Base-by-base conservation (phyloP, 2,329 filamentous ascomycete genomes). In the Fusarium kyushuense region DNA sequence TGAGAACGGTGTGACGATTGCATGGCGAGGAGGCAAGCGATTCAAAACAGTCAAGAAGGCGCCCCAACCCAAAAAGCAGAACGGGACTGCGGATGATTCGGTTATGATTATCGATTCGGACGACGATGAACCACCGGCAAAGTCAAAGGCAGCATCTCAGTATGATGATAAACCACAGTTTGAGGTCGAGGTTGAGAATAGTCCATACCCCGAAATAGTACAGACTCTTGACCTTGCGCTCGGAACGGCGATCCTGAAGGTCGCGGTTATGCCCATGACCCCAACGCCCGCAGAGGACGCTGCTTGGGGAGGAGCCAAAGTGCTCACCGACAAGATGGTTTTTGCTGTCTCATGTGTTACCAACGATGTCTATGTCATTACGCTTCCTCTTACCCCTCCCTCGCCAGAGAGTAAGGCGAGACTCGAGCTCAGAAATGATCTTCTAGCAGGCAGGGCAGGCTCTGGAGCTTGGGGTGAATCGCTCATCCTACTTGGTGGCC, bases 31-130 rank as follows among this genome's bases (percentile, higher is more conserved):
- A 45, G 88, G 88, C 13, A 83, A 83, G 51, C 81, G 82, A n/a
- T 86, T 90, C 71, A 90, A 88, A 73, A 64, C 80, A 3, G 66
- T 76, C 2, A 76, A 79, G 36, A 80, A 82, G 52, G 70, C 74
- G 17, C 63, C 69, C 3, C 67, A 69, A 11, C 78, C 78, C 59
- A 78, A 80, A 59, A 87, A 86, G 66, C 80, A 82, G 46, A 89
- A 89, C 67, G 87, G 87, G 14, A 69, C 78, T 0, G 73, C 76
- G 5, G 82, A 84, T 19, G 86, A 88, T 72, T 79, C 83, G 6
- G 81, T 90, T 29, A 89, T 90, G 84, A 82, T 89, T 17, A 83
- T 90, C 54, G 88, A 90, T 71, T 89, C 86, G 2, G 88, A 90
- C 69, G 86, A 89, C 10, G 87, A 89, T 30, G 82, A 83, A 29